These are phyloP conservation scores for Hyphopichia wangnamkhiaoensis DNA, from an alignment of 1,139 yeast genomes.

Conservation along the genomic window DNA sequence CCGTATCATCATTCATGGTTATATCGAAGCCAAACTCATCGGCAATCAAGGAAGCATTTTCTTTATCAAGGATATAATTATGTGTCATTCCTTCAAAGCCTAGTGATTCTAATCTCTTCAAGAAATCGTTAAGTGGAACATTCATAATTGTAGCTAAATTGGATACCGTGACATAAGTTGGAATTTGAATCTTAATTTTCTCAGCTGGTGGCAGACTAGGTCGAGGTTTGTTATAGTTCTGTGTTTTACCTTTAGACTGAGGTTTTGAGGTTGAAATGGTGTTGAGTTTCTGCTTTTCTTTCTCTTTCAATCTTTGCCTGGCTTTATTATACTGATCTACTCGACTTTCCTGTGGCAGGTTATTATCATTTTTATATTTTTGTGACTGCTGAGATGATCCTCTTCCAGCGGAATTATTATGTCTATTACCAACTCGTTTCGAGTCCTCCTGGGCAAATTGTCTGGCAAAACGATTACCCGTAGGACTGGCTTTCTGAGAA, in stretches of 20 bases:
- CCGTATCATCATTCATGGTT: slow-evolving; percentile 57
- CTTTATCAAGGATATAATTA: slow-evolving; percentile 81
- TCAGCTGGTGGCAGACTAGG: slow-evolving; percentile 10
- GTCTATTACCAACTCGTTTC: slow-evolving; percentile 3
- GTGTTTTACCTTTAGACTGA: background rate
- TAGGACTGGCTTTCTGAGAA: background rate
- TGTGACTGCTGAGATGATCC: slow-evolving; percentile 11
- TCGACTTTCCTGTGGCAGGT: slow-evolving; percentile 6
- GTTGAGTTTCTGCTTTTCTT: slow-evolving; percentile 8
- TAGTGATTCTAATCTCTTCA: slow-evolving; percentile 57
- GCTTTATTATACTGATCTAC: slow-evolving; percentile 13
- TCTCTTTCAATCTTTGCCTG: slow-evolving; percentile 17
- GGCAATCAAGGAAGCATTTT: slow-evolving; percentile 81
- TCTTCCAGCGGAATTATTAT: slow-evolving; percentile 32
- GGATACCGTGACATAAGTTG: slow-evolving; percentile 72
- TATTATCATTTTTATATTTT: slow-evolving; percentile 1
- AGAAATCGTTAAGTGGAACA: slow-evolving; percentile 61
- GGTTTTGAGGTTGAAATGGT: background rate
- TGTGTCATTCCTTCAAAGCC: slow-evolving; percentile 79
- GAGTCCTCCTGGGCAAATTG: too few relatives aligned
- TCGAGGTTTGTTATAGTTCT: background rate
- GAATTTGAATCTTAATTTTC: slow-evolving; percentile 52
- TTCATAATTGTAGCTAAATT: slow-evolving; percentile 73
- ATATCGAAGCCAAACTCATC: slow-evolving; percentile 84
- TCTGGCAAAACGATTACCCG: background rate